These are phyloP conservation scores for Colletotrichum sp. DNA, from an alignment of 2,329 filamentous ascomycete species.

Conservation along the genomic window DNA sequence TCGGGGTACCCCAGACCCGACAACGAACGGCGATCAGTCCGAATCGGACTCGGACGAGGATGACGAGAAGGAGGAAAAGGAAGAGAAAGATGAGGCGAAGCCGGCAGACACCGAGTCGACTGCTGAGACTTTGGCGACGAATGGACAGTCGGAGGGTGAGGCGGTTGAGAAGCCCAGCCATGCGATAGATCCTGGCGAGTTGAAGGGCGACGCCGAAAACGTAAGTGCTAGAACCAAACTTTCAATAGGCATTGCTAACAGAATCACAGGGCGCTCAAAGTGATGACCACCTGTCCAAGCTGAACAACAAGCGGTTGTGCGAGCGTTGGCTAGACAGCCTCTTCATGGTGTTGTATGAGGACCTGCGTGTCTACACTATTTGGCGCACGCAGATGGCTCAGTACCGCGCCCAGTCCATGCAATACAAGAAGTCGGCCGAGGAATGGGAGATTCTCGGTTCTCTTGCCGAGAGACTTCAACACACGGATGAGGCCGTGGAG, in stretches of 20 bases:
- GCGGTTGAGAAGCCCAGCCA: conserved; percentile 79
- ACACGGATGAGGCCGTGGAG: conserved; percentile 88
- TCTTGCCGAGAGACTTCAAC: conserved; percentile 90
- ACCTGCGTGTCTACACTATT: conserved; percentile 97
- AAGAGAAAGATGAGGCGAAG: conserved; percentile 40
- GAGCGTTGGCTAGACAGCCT: conserved; percentile 98
- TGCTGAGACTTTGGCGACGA: conserved; percentile 30
- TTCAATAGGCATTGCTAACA: conserved; percentile 22
- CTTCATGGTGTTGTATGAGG: conserved; percentile 99
- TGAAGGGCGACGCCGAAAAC: conserved; percentile 77
- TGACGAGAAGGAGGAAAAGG: conserved; percentile 34
- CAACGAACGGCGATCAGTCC: conserved; percentile 51
- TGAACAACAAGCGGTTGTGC: conserved; percentile 96
- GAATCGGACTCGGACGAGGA: conserved; percentile 8
- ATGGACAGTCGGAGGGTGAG: conserved; percentile 40
- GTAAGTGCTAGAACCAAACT: conserved; percentile 43
- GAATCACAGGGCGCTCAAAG: conserved; percentile 60
- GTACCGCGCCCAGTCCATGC: conserved; percentile 88
- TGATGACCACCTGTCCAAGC: conserved; percentile 81
- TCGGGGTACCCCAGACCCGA: conserved; percentile 69
- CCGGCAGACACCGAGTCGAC: conserved; percentile 29
- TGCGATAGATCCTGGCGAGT: conserved; percentile 76
- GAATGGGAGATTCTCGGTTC: conserved; percentile 98
- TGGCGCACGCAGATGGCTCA: conserved; percentile 99
- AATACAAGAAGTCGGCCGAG: conserved; percentile 95